phyloP scores from a whole-genome alignment of 1,284 basidiomycete species.

The Ustilago hordei region DNA sequence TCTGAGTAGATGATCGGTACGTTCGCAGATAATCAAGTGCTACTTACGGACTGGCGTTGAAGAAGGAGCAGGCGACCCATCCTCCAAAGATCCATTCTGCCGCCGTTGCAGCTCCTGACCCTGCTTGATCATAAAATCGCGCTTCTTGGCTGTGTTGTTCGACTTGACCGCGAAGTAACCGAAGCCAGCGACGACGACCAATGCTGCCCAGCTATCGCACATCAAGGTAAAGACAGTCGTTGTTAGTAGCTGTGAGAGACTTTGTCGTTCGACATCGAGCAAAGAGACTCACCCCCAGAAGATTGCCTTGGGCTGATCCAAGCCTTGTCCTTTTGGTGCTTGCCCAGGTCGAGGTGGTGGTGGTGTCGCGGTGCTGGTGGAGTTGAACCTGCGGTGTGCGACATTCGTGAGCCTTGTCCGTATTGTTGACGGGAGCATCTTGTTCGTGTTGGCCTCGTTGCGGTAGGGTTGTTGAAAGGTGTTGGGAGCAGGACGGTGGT shows the following conservation, averaged over 20 bases:
- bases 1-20: too few species aligned
- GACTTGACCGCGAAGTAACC: conserved; percentile 53
- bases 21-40: too few species aligned
- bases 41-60: conserved; percentile 33
- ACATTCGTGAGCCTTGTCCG: not conserved
- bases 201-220: conserved; percentile 34
- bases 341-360: not conserved
- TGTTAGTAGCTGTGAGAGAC: not conserved
- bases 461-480: not conserved
- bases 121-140: conserved; percentile 49
- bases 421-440: conserved; percentile 17
- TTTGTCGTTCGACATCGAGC: too few species aligned
- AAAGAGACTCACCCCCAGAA: conserved; percentile 43
- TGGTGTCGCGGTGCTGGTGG: conserved; percentile 8
- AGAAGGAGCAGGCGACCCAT: not conserved
- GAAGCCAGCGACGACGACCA: conserved; percentile 44
- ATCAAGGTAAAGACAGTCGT: not conserved
- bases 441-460: not conserved
- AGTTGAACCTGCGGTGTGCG: conserved; percentile 2
- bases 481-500: not conserved
- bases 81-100: not conserved
- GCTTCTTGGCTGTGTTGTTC: conserved; percentile 53
- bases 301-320: conserved; percentile 47
- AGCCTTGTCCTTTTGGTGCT: conserved; percentile 25
- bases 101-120: conserved; percentile 32